Evolutionary conservation across 257 asterid species (phyloP).

Genomic region (Nicotiana undulata): DNA sequence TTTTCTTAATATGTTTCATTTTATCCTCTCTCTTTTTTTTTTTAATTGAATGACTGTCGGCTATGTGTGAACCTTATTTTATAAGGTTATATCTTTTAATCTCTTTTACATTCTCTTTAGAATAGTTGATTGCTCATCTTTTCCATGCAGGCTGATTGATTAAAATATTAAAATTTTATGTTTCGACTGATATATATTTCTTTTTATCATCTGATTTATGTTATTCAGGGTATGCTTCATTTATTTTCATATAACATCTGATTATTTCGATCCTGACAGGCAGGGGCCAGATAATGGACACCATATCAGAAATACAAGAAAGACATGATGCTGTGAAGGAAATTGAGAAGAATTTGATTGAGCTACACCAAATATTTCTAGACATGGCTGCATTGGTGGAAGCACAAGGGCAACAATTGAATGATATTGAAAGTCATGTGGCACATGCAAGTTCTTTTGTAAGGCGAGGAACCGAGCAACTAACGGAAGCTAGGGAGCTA

Average conservation of each 20-base stretch:
- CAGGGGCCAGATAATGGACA: slow-evolving; percentile 35
- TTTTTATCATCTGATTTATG: not conserved
- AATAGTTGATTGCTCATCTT: not conserved
- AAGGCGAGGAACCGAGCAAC: slow-evolving; percentile 29
- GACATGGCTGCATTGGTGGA: slow-evolving; percentile 45
- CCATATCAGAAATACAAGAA: slow-evolving; percentile 39
- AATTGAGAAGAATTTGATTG: slow-evolving; percentile 34
- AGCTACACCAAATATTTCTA: slow-evolving; percentile 33
- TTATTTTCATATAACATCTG: not conserved
- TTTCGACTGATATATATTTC: no score
- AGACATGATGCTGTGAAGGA: slow-evolving; percentile 41
- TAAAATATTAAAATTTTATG: not conserved
- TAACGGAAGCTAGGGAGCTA: slow-evolving; percentile 26
- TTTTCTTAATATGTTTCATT: not conserved
- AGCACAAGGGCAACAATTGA: slow-evolving; percentile 39
- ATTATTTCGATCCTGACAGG: not conserved
- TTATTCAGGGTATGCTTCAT: no score
- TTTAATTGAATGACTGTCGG: no score
- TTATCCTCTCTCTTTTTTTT: not conserved
- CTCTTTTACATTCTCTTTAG: not conserved
- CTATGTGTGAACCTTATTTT: not conserved
- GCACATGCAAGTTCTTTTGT: slow-evolving; percentile 40
- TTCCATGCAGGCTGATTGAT: not conserved
- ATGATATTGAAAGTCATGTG: slow-evolving; percentile 36
- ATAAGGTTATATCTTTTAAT: not conserved